Percentiles rank a stretch among this genome's conserved stretches.
These are phyloP conservation scores for Collybia nuda DNA, from an alignment of 768 basidiomycete genomes.

Conservation along the genomic window DNA sequence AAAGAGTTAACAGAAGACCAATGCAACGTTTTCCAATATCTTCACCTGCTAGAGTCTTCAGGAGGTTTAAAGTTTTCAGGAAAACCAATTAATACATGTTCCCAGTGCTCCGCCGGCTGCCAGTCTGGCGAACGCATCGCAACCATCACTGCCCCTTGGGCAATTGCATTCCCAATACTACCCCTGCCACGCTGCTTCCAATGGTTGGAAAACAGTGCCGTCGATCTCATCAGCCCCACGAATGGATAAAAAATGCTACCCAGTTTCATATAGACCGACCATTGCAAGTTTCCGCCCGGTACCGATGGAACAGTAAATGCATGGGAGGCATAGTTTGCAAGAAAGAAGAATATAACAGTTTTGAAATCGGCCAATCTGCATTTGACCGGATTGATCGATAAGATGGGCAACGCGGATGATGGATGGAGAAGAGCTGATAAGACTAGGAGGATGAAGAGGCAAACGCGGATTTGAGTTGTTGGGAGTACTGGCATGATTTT, in stretches of 20 bases:
- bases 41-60: neutral
- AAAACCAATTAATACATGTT: too few species aligned
- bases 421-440: too few species aligned
- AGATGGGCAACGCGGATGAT: too few species aligned
- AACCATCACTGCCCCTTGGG: neutral
- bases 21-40: neutral
- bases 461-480: too few species aligned
- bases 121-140: neutral
- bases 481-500: too few species aligned
- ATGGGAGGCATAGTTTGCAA: neutral
- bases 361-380: too few species aligned
- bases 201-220: neutral
- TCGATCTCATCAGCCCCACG: neutral
- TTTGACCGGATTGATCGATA: too few species aligned
- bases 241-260: neutral
- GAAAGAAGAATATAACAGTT: conserved; percentile 4
- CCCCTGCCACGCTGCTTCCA: neutral
- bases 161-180: neutral
- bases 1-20: neutral
- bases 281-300: neutral
- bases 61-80: too few species aligned
- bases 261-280: neutral
- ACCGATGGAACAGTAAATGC: neutral
- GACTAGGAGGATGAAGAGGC: too few species aligned
- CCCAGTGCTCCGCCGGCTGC: neutral